Conservation (phyloP, 2,329 filamentous ascomycete species). For the Nigrograna mackinnonii region DNA sequence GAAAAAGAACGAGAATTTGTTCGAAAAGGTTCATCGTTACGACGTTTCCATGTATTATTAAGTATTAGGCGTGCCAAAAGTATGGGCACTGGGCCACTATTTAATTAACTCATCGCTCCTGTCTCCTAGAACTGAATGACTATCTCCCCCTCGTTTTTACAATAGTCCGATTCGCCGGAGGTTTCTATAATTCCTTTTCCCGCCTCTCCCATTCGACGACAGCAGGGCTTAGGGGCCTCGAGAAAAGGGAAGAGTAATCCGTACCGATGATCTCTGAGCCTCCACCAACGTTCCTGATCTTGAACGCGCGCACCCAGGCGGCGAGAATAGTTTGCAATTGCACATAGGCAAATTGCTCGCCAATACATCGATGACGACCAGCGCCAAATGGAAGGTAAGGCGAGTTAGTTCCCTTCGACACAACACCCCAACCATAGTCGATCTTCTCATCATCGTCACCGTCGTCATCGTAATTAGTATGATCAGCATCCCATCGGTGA, state of each 20-base stretch:
- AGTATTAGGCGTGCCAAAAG: too few species aligned
- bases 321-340: slow-evolving; percentile 87
- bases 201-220: slow-evolving; percentile 77
- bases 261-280: slow-evolving; percentile 69
- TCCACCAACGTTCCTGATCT: slow-evolving; percentile 76
- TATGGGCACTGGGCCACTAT: too few species aligned
- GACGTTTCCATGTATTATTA: too few species aligned
- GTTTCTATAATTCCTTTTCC: slow-evolving; percentile 31
- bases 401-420: slow-evolving; percentile 86
- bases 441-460: slow-evolving; percentile 73
- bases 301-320: slow-evolving; percentile 76
- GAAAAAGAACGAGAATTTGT: too few species aligned
- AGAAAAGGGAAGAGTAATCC: slow-evolving; percentile 62
- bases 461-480: slow-evolving; percentile 47
- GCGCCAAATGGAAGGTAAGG: slow-evolving; percentile 95
- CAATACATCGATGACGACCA: slow-evolving; percentile 90
- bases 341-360: slow-evolving; percentile 93
- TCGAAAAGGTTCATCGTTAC: too few species aligned
- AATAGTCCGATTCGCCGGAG: too few species aligned
- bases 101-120: too few species aligned
- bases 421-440: slow-evolving; percentile 91
- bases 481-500: slow-evolving; percentile 79
- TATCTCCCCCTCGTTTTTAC: too few species aligned
- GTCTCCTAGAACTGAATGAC: too few species aligned
- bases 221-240: slow-evolving; percentile 47